Conservation (phyloP, 2,329 filamentous ascomycete species). For the Cladophialophora yegresii region DNA sequence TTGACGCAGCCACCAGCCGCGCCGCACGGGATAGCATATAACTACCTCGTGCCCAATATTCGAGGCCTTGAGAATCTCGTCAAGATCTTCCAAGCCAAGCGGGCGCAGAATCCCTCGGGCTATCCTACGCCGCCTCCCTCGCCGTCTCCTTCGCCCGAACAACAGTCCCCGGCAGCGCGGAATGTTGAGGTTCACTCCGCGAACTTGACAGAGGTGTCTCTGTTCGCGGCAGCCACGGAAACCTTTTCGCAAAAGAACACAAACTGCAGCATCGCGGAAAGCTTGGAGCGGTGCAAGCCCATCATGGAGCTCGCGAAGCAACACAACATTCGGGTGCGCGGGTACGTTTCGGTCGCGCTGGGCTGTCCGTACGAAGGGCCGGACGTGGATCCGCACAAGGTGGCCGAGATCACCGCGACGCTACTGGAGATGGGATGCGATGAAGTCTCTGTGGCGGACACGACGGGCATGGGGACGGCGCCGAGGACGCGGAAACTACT, state of each 20-base stretch:
- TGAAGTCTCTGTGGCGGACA: constrained; percentile 67
- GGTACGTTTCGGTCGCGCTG: constrained; percentile 65
- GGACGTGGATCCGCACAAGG: constrained; percentile 60
- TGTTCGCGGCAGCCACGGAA: constrained; percentile 67
- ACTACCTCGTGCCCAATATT: constrained; percentile 66
- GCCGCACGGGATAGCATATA: constrained; percentile 59
- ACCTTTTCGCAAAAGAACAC: constrained; percentile 66
- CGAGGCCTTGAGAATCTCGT: constrained; percentile 63
- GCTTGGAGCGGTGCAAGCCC: constrained; percentile 59
- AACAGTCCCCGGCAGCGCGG: constrained; percentile 40
- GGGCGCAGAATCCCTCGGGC: constrained; percentile 41
- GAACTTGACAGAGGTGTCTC: constrained; percentile 58
- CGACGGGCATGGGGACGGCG: constrained; percentile 68
- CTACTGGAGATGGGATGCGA: constrained; percentile 67
- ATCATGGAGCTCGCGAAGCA: constrained; percentile 60
- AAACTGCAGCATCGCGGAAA: constrained; percentile 65
- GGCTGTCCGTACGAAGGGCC: constrained; percentile 68
- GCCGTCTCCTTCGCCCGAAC: constrained; percentile 42
- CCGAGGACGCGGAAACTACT: constrained; percentile 61
- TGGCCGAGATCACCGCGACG: constrained; percentile 62
- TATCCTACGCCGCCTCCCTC: constrained; percentile 40
- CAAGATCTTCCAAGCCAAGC: constrained; percentile 52
- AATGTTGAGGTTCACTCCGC: constrained; percentile 45
- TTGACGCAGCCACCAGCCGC: constrained; percentile 55
- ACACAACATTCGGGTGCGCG: constrained; percentile 60